A percentile compares a stretch with the other conserved stretches of the same genome.
These are phyloP conservation scores for Rubus parviflorus DNA, from an alignment of 306 rosid species.

Conservation along the genomic window DNA sequence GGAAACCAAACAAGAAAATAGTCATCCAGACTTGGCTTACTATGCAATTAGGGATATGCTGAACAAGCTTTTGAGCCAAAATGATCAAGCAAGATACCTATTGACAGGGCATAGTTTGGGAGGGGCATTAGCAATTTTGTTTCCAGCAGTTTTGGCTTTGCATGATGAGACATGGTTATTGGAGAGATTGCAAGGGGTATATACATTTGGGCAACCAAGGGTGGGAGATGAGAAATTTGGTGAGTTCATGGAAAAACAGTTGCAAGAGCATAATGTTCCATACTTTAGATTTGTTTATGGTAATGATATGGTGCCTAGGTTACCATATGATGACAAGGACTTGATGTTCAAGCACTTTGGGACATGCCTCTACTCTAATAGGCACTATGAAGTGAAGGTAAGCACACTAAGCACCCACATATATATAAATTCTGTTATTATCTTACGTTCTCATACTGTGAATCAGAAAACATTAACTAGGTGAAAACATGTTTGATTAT, in stretches of 20 bases:
- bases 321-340: slow-evolving; percentile 57
- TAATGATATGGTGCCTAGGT: slow-evolving; percentile 64
- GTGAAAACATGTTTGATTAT: too few species aligned
- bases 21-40: slow-evolving; percentile 42
- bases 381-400: slow-evolving; percentile 55
- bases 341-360: slow-evolving; percentile 77
- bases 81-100: slow-evolving; percentile 42
- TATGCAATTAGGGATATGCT: slow-evolving; percentile 47
- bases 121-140: slow-evolving; percentile 62
- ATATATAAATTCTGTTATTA: too few species aligned
- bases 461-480: too few species aligned
- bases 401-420: too few species aligned
- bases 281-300: slow-evolving; percentile 70
- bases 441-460: too few species aligned
- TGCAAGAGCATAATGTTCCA: slow-evolving; percentile 20
- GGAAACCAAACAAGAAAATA: slow-evolving; percentile 28
- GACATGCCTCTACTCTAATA: slow-evolving; percentile 54
- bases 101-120: slow-evolving; percentile 71
- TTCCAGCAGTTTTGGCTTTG: slow-evolving; percentile 41
- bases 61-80: slow-evolving; percentile 30
- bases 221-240: slow-evolving; percentile 58
- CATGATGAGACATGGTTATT: slow-evolving; percentile 52
- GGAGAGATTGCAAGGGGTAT: slow-evolving; percentile 61
- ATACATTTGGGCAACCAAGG: slow-evolving; percentile 83
- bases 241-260: slow-evolving; percentile 36